phyloP scores from a whole-genome alignment of 2,329 filamentous ascomycete species.

The Rhynchosporium secalis region DNA sequence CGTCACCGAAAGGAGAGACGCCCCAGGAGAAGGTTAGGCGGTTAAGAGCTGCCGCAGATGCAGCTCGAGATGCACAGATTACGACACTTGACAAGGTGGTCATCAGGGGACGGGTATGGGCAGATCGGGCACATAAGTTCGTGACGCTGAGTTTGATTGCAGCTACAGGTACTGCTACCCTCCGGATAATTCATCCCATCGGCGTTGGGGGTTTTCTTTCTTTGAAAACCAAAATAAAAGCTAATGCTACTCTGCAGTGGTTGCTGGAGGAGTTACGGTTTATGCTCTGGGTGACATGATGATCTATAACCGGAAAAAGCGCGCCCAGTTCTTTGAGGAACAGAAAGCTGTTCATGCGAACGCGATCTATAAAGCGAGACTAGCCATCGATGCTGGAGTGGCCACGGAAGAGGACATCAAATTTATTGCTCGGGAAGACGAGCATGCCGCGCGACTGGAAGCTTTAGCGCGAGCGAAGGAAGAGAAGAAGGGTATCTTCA shows the following conservation, averaged over 20 bases:
- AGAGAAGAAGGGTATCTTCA: constrained; percentile 36
- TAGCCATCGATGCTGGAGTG: constrained; percentile 44
- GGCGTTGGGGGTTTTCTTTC: neutral
- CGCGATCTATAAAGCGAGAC: constrained; percentile 47
- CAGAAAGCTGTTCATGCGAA: constrained; percentile 46
- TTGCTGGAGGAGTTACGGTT: constrained; percentile 59
- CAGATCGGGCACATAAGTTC: constrained; percentile 41
- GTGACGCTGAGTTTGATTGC: constrained; percentile 40
- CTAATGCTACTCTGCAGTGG: constrained; percentile 45
- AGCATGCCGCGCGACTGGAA: constrained; percentile 39
- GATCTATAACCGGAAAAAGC: constrained; percentile 65
- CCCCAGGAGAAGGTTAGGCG: constrained; percentile 41
- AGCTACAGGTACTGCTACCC: constrained; percentile 36
- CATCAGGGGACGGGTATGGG: constrained; percentile 40
- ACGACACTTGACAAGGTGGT: constrained; percentile 39
- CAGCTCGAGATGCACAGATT: constrained; percentile 38
- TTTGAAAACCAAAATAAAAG: neutral
- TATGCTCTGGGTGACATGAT: constrained; percentile 68
- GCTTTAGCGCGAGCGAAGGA: constrained; percentile 31
- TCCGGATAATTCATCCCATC: neutral
- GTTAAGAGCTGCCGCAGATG: constrained; percentile 40
- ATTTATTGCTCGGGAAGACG: constrained; percentile 58
- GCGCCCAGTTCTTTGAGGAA: constrained; percentile 59
- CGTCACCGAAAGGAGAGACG: constrained; percentile 39
- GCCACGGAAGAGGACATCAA: constrained; percentile 52